Evolutionary conservation across 1,139 yeast species (phyloP), one percentile per base, ranked within the genome.

Genomic region (Candida pseudoviswanathii): DNA sequence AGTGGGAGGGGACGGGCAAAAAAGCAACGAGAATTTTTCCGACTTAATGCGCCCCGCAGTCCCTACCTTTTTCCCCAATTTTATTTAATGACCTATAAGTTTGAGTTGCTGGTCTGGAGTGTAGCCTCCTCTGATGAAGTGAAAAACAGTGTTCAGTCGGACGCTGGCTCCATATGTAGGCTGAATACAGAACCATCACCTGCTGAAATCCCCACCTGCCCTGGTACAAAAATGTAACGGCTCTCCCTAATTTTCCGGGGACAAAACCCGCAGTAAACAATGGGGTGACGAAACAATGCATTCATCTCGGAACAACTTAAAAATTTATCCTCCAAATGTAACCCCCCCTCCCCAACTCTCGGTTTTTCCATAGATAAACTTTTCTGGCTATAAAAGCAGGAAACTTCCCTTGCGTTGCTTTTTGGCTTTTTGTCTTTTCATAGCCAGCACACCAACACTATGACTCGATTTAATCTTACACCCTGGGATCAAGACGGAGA

Each of bases 401-500:
- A 16, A 16, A 16, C 16, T 16, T 16, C 16, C 16, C 16, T 16
- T 16, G 16, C 16, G 16, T 16, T 16, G 16, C 16, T 16, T 16
- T 16, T 16, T 16, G 16, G 16, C 16, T 16, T 16, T 16, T 16
- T 16, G 16, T 16, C 16, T 16, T 16, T 16, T 16, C 30, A 27
- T 27, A 27, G 9, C 30, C 30, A 27, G 9, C 30, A 7, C 24
- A n/a, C 21, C 41, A 10, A 11, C 25, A 7, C 10, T 25, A 42
- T 31, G 41, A 36, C 42, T 38, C 27, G 11, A 32, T 36, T 21
- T 36, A 33, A 38, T 22, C 31, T 44, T n/a, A 44, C 42, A 27
- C 52, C 49, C 8, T 44, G 51, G 48, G 33, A 24, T 6, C 33
- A 42, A 27, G 31, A 26, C 24, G 41, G 25, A 49, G 42, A 37